Evolutionary conservation across 805 yeast species (phyloP).

Genomic region (Wickerhamiella siamensis): DNA sequence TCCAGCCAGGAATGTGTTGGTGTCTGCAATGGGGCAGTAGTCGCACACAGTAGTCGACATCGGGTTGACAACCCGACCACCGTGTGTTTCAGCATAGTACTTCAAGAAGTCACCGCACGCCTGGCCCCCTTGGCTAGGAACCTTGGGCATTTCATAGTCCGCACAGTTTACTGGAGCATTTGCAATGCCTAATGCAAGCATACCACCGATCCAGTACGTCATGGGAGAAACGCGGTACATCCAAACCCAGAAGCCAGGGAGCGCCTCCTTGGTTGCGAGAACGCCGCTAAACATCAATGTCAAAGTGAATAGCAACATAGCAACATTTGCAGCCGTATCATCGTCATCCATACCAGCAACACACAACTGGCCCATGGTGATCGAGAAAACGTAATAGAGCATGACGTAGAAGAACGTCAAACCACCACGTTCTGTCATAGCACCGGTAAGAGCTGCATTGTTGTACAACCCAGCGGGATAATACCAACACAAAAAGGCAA

Average conservation of each 20-base stretch:
- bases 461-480: conserved; percentile 33
- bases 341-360: conserved; percentile 50
- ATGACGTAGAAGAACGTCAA: conserved; percentile 37
- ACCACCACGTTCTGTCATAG: conserved; percentile 34
- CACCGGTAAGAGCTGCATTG: conserved; percentile 32
- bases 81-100: conserved; percentile 28
- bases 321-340: conserved; percentile 51
- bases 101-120: conserved; percentile 49
- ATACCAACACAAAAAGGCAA: conserved; percentile 41
- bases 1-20: conserved; percentile 31
- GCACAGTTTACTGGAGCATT: conserved; percentile 38
- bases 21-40: conserved; percentile 29
- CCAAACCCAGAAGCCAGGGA: conserved; percentile 78
- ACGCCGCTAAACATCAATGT: conserved; percentile 57
- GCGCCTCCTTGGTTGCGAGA: conserved; percentile 36
- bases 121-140: conserved; percentile 42
- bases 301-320: conserved; percentile 42
- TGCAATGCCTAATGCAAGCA: conserved; percentile 37
- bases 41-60: conserved; percentile 30
- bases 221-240: conserved; percentile 62
- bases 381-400: conserved; percentile 36
- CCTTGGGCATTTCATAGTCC: conserved; percentile 33
- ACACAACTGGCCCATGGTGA: conserved; percentile 40
- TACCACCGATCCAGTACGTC: conserved; percentile 52
- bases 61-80: conserved; percentile 51